Conservation (phyloP, 1,284 basidiomycete species). For the Anthracocystis panici-leucophaei region DNA sequence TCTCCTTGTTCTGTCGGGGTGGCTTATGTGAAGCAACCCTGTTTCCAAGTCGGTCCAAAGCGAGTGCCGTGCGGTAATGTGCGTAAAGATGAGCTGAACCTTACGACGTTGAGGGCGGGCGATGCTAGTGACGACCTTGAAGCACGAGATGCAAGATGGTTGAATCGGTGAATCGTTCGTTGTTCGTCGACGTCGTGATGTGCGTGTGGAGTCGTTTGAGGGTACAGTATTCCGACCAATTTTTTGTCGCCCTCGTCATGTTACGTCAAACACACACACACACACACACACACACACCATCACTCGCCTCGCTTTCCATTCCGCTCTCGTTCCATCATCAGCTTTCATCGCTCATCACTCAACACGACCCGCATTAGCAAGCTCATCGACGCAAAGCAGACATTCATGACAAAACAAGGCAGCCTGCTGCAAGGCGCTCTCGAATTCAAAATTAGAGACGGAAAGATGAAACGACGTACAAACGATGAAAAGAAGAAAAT, state of each 20-base stretch:
- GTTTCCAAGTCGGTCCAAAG: not conserved
- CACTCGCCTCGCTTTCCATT: not conserved
- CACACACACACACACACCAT: too few relatives aligned
- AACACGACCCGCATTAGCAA: not conserved
- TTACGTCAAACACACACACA: not conserved
- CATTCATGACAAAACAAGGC: not conserved
- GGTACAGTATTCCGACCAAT: conserved; percentile 4
- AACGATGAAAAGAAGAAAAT: not conserved
- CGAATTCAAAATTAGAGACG: conserved; percentile 9
- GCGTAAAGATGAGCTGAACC: not conserved
- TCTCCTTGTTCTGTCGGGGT: not conserved
- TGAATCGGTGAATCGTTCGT: not conserved
- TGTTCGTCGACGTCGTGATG: not conserved
- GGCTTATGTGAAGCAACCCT: not conserved
- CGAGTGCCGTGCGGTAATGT: too few relatives aligned
- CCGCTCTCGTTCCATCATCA: not conserved
- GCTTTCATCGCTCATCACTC: not conserved
- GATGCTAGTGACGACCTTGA: not conserved
- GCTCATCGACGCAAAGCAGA: not conserved
- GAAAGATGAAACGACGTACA: conserved; percentile 1
- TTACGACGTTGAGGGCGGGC: not conserved
- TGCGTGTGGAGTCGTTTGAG: not conserved
- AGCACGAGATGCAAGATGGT: not conserved
- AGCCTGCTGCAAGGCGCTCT: conserved; percentile 8
- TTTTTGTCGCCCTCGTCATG: not conserved